These are phyloP conservation scores for Cajanus cajan DNA, from an alignment of 306 rosid genomes.

Conservation along the genomic window DNA sequence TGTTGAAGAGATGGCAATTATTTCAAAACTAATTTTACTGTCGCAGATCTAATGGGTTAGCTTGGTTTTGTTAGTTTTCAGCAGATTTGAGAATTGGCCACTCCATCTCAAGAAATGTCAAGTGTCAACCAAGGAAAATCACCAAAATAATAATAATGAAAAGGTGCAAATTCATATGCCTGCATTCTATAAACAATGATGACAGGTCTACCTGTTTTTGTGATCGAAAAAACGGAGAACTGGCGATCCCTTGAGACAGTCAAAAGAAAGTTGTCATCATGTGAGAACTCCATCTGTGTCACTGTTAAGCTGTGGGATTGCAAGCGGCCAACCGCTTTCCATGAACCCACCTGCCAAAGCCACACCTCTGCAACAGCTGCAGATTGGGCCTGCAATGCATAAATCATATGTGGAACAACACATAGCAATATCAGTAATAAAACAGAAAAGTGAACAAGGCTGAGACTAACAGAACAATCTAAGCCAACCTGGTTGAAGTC, in stretches of 20 bases:
- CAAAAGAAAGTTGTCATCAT: conserved; percentile 71
- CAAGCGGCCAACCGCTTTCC: conserved; percentile 85
- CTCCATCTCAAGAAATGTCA: background rate
- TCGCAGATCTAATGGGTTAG: background rate
- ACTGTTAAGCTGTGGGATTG: conserved; percentile 90
- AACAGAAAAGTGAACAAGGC: background rate
- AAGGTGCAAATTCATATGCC: background rate
- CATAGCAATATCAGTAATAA: conserved; percentile 1
- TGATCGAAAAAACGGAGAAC: conserved; percentile 66
- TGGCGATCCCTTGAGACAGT: conserved; percentile 97
- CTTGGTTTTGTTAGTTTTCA: background rate
- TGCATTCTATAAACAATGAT: background rate
- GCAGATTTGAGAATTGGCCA: background rate
- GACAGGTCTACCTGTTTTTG: conserved; percentile 56
- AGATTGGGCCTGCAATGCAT: conserved; percentile 73
- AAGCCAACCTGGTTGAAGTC: background rate
- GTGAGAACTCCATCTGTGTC: conserved; percentile 87
- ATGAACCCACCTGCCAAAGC: conserved; percentile 94
- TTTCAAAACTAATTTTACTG: no score
- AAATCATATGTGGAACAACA: background rate
- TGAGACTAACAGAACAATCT: background rate
- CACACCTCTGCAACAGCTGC: conserved; percentile 81
- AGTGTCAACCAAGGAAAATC: background rate
- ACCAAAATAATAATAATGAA: background rate
- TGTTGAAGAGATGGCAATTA: background rate